Conservation (phyloP, 2,329 filamentous ascomycete genomes). For the Trichoderma polysporum region DNA sequence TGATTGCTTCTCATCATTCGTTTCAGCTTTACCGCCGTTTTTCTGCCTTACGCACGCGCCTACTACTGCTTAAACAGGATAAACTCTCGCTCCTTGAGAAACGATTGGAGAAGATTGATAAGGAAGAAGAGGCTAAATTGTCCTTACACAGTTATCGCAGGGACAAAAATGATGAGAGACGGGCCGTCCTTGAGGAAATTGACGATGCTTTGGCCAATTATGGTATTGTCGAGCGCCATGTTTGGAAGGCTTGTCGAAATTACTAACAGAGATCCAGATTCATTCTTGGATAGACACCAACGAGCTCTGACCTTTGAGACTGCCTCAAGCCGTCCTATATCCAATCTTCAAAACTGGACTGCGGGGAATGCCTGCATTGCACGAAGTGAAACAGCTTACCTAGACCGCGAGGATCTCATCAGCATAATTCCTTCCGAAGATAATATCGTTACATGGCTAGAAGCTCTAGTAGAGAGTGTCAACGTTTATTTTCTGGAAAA, state of each 20-base stretch:
- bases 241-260: neutral
- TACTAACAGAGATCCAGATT: neutral
- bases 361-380: neutral
- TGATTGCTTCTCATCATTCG: neutral
- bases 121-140: neutral
- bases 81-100: neutral
- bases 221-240: neutral
- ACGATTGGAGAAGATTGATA: neutral
- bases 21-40: neutral
- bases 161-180: neutral
- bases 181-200: neutral
- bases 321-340: neutral
- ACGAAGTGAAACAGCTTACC: neutral
- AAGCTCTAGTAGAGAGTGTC: neutral
- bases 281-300: neutral
- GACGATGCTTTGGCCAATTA: neutral
- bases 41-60: neutral
- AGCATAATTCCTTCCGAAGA: neutral
- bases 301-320: neutral
- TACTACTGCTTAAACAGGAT: neutral
- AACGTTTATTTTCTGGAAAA: neutral
- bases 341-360: neutral
- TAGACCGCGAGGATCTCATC: neutral
- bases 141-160: neutral
- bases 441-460: neutral